Evolutionary conservation across 2,329 filamentous ascomycete genomes (phyloP), one percentile per base, ranked within the genome.

Genomic region (Escovopsis sp.): DNA sequence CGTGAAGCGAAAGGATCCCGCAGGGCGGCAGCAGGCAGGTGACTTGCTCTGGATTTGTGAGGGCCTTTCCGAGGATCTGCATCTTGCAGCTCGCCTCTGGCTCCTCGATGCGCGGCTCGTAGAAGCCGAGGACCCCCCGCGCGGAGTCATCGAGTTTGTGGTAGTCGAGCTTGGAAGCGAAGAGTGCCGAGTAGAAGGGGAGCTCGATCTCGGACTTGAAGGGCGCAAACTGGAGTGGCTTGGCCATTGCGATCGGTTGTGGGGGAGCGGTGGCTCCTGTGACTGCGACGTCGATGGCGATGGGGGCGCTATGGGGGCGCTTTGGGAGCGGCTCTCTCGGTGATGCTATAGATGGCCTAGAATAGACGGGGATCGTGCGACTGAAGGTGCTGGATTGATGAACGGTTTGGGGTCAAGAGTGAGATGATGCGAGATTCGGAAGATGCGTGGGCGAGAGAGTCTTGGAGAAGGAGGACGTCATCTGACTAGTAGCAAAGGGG

Each of bases 71-170:
- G 47, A 88, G 76, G 46, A 98, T 80, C 62, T 94, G 88, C 76
- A 96, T 87, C 57, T 81, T 84, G 60, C 84, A 85, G 51, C 85
- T 91, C 43, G 81, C 73, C 52, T 82, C 80, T 0, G 85, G 77
- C 34, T 78, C 65, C 52, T 85, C 82, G 36, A 78, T 69, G 36
- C 82, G 82, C 51, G 91, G 78, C 63, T 95, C 86, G 60, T 98
- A 98, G 36, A 94, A 66, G 4, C 91, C 91, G 28, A 94, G 71
- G 3, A 96, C 73, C 46, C 82, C 80, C 37, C 89, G 83, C 23
- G 87, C 84, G 9, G 88, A 94, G 61, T 94, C 89, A 66, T 95
- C 85, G 41, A 98, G 84, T 65, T 88, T 94, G 66, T 95, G 91
- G 72, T 94, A 82, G 60, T 96, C 87, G 59, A 98, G 86, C 66